Percentiles rank a stretch among this genome's conserved stretches.
Evolutionary conservation across 371 early-diverging fungal species (phyloP).

Genomic region (Mucor velutinosus): DNA sequence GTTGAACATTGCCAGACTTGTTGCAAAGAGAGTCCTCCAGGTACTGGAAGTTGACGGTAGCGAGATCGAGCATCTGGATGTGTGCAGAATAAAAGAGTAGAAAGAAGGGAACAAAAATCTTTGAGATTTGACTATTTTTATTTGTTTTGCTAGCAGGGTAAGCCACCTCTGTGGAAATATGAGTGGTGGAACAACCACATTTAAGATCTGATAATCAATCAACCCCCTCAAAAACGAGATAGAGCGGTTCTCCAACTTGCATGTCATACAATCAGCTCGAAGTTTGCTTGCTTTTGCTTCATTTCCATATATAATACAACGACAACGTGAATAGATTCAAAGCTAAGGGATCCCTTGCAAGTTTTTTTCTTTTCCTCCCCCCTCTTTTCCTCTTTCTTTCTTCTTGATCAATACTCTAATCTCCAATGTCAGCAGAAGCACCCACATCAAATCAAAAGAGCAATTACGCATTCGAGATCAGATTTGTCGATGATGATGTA

Average conservation of each 20-base stretch:
- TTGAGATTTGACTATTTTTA: slow-evolving; percentile 4
- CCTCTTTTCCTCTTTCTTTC: neutral
- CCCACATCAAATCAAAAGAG: neutral
- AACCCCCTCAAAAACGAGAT: neutral
- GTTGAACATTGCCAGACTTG: slow-evolving; percentile 57
- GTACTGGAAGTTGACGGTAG: slow-evolving; percentile 31
- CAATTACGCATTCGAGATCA: slow-evolving; percentile 38
- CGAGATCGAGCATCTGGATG: neutral
- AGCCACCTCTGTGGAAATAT: neutral
- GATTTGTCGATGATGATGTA: slow-evolving; percentile 43
- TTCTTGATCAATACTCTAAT: neutral
- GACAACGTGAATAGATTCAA: neutral
- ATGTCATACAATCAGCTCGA: neutral
- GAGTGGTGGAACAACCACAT: neutral
- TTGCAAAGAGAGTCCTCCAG: slow-evolving; percentile 62
- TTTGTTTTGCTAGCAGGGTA: neutral
- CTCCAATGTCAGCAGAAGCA: neutral
- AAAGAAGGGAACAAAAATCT: neutral
- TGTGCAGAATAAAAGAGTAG: neutral
- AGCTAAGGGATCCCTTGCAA: neutral
- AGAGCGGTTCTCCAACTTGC: neutral
- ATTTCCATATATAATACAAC: neutral
- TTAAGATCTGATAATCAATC: neutral
- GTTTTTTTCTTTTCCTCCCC: neutral
- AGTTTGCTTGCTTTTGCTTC: neutral